phyloP scores from a whole-genome alignment of 768 basidiomycete species.

The Rhizopogon vulgaris region DNA sequence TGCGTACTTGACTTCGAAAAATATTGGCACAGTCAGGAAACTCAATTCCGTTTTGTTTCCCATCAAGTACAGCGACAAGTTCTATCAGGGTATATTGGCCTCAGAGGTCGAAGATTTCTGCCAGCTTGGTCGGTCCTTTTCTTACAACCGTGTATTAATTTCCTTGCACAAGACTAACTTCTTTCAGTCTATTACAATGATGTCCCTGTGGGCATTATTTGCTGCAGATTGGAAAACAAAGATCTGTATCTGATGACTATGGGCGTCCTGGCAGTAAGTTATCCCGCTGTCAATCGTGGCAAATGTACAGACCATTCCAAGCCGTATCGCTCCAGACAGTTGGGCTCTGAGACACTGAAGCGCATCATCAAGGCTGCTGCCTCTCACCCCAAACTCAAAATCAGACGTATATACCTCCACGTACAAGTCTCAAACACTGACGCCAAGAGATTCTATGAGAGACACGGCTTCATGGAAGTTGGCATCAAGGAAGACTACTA shows the following conservation, averaged over 20 bases:
- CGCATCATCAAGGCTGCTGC: slow-evolving; percentile 61
- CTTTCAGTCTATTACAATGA: slow-evolving; percentile 85
- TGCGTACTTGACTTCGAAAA: slow-evolving; percentile 72
- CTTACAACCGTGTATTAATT: slow-evolving; percentile 6
- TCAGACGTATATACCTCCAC: slow-evolving; percentile 73
- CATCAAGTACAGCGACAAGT: slow-evolving; percentile 83
- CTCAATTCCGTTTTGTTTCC: slow-evolving; percentile 80
- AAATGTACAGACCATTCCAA: slow-evolving; percentile 25
- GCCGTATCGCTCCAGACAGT: slow-evolving; percentile 79
- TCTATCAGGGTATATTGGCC: slow-evolving; percentile 73
- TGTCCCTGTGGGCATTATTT: slow-evolving; percentile 83
- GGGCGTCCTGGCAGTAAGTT: slow-evolving; percentile 79
- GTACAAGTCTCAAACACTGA: slow-evolving; percentile 78
- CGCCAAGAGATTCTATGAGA: slow-evolving; percentile 80
- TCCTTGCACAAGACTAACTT: not conserved
- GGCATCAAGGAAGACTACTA: slow-evolving; percentile 72
- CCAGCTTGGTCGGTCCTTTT: slow-evolving; percentile 66
- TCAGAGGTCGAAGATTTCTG: slow-evolving; percentile 82
- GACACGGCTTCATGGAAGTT: slow-evolving; percentile 71
- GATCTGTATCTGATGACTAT: slow-evolving; percentile 81
- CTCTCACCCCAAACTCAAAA: slow-evolving; percentile 51
- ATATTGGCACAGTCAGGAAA: slow-evolving; percentile 64
- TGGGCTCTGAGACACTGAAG: slow-evolving; percentile 71
- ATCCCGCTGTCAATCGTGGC: slow-evolving; percentile 7
- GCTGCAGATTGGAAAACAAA: slow-evolving; percentile 74